phyloP scores from a whole-genome alignment of 345 rosid genomes.

The Gossypium anomalum region DNA sequence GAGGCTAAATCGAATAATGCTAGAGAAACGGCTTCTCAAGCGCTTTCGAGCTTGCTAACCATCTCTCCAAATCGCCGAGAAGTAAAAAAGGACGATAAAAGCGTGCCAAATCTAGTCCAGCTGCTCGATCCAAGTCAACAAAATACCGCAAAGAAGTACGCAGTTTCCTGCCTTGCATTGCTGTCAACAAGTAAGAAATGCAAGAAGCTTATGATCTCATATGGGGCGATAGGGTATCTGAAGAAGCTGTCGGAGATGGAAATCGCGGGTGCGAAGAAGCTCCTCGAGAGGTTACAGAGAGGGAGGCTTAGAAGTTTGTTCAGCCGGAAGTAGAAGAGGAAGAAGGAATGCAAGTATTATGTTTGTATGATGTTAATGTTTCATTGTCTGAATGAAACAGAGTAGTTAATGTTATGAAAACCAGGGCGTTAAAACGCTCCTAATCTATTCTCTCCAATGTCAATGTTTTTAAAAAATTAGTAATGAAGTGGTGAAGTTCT shows the following conservation, averaged over 20 bases:
- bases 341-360: neutral
- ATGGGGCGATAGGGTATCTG: slow-evolving; percentile 93
- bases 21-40: slow-evolving; percentile 76
- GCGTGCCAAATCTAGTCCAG: slow-evolving; percentile 74
- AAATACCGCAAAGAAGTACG: slow-evolving; percentile 82
- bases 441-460: neutral
- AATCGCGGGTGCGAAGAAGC: slow-evolving; percentile 76
- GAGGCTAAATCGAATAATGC: slow-evolving; percentile 59
- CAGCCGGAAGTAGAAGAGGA: slow-evolving; percentile 46
- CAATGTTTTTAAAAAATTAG: neutral
- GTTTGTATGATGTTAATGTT: slow-evolving; percentile 24
- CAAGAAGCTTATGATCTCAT: slow-evolving; percentile 80
- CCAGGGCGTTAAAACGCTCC: no score
- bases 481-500: no score
- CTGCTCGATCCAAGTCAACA: slow-evolving; percentile 81
- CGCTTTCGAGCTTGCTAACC: slow-evolving; percentile 61
- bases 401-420: slow-evolving; percentile 4
- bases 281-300: slow-evolving; percentile 75
- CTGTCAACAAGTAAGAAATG: slow-evolving; percentile 81
- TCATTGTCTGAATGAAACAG: slow-evolving; percentile 56
- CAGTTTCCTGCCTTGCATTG: slow-evolving; percentile 54
- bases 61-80: slow-evolving; percentile 64
- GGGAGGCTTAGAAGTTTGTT: slow-evolving; percentile 71
- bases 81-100: slow-evolving; percentile 60
- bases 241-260: slow-evolving; percentile 88